Percentiles rank a stretch among this genome's conserved stretches.
Conservation (phyloP, 179 eudicot genomes). For the Heliamphora pulchella region DNA sequence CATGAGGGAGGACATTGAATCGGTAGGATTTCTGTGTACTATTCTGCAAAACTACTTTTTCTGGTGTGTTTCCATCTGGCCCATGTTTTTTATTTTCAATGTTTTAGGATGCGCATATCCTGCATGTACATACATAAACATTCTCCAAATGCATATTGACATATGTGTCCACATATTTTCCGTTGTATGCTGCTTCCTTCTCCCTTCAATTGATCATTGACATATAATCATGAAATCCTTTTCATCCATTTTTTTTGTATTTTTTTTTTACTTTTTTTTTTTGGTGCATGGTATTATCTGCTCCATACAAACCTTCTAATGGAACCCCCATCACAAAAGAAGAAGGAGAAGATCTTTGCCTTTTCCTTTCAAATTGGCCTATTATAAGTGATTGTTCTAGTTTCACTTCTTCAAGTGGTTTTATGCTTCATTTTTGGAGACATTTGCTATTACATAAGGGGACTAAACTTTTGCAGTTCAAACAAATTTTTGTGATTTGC, state of each 20-base stretch:
- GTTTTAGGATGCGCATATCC: not conserved
- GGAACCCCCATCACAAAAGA: not conserved
- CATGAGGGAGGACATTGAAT: constrained; percentile 98
- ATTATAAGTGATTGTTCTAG: not conserved
- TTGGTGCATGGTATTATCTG: not conserved
- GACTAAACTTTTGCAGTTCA: not conserved
- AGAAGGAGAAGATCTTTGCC: not conserved
- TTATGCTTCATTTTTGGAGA: not conserved
- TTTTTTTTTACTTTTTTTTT: not conserved
- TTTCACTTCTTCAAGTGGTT: not conserved
- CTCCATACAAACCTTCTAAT: not conserved
- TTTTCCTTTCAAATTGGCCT: not conserved
- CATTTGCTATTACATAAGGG: not conserved
- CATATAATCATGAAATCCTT: not conserved
- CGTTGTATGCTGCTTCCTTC: constrained; percentile 7
- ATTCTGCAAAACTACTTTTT: not conserved
- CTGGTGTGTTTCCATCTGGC: constrained; percentile 8
- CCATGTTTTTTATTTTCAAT: not conserved
- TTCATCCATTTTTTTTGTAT: not conserved
- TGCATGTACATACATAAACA: not conserved
- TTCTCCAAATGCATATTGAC: not conserved
- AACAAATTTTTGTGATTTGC: constrained; percentile 19
- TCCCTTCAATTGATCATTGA: not conserved
- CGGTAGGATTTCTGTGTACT: constrained; percentile 43
- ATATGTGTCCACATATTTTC: not conserved